These are phyloP conservation scores for Trichoderma sp. DNA, from an alignment of 2,329 filamentous ascomycete genomes.

Conservation along the genomic window DNA sequence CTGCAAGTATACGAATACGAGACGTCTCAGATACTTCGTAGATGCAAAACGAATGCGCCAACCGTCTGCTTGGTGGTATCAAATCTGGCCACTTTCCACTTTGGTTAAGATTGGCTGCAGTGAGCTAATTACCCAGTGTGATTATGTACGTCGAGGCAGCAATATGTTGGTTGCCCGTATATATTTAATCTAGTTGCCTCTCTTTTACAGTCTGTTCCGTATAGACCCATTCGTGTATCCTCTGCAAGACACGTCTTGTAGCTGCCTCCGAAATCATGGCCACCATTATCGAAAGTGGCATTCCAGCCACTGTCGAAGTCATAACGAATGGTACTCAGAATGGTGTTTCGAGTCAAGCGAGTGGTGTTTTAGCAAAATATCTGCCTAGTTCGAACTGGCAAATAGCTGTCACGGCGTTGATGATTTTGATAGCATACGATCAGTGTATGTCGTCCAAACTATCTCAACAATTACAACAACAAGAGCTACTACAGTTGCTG, in stretches of 20 bases:
- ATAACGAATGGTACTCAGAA: background rate
- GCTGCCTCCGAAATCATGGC: constrained; percentile 1
- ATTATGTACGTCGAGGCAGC: background rate
- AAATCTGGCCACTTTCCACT: constrained; percentile 6
- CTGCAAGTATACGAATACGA: constrained; percentile 12
- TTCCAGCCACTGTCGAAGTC: background rate
- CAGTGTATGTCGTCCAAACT: background rate
- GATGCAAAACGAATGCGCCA: background rate
- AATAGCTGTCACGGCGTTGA: background rate
- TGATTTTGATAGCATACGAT: background rate
- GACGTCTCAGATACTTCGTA: background rate
- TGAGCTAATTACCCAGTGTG: background rate
- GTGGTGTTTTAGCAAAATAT: background rate
- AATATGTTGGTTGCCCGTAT: background rate
- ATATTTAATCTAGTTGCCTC: background rate
- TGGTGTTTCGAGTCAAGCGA: background rate
- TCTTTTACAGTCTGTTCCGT: background rate
- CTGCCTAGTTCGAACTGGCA: background rate
- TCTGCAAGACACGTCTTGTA: background rate
- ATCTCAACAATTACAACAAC: background rate
- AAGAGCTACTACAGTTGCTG: background rate
- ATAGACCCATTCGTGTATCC: background rate
- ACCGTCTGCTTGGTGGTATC: background rate
- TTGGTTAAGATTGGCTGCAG: background rate
- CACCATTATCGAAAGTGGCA: constrained; percentile 7